A percentile compares a stretch with the other conserved stretches of the same genome.
phyloP scores from a whole-genome alignment of 345 rosid species.

The Sisymbrium irio region DNA sequence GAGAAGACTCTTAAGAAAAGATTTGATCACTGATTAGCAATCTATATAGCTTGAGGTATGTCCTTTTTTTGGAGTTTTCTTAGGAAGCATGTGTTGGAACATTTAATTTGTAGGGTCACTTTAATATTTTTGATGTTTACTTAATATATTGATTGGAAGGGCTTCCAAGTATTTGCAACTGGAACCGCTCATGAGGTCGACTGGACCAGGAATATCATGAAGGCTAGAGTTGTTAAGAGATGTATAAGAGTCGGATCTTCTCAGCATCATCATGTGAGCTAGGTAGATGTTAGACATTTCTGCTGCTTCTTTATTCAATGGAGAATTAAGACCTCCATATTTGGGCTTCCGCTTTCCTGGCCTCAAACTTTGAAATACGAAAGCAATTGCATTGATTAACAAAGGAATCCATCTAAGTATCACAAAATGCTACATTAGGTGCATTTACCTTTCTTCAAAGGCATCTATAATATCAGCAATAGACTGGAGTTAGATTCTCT shows the following conservation, averaged over 20 bases:
- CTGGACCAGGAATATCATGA: conserved; percentile 35
- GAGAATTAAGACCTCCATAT: conserved; percentile 49
- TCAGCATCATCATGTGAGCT: conserved; percentile 38
- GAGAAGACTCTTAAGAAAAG: neutral
- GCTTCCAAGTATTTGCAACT: conserved; percentile 48
- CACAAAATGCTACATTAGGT: neutral
- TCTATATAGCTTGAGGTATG: neutral
- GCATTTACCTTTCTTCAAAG: conserved; percentile 77
- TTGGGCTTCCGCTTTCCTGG: conserved; percentile 85
- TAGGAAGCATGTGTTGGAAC: neutral
- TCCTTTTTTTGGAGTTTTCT: neutral
- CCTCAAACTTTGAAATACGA: conserved; percentile 51
- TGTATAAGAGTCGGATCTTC: conserved; percentile 40
- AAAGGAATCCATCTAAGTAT: neutral
- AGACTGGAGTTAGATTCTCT: conserved; percentile 71
- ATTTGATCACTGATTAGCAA: neutral
- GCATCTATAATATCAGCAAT: conserved; percentile 92
- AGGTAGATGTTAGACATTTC: conserved; percentile 33
- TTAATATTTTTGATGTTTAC: neutral
- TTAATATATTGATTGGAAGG: conserved; percentile 33
- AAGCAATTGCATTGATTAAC: conserved; percentile 1
- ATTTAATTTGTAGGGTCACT: neutral
- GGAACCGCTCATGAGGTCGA: conserved; percentile 32
- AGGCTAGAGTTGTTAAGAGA: conserved; percentile 40
- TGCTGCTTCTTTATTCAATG: conserved; percentile 81